Evolutionary conservation across 352 stramenopile genomes (phyloP).

Genomic region (Globisporangium perplexum): DNA sequence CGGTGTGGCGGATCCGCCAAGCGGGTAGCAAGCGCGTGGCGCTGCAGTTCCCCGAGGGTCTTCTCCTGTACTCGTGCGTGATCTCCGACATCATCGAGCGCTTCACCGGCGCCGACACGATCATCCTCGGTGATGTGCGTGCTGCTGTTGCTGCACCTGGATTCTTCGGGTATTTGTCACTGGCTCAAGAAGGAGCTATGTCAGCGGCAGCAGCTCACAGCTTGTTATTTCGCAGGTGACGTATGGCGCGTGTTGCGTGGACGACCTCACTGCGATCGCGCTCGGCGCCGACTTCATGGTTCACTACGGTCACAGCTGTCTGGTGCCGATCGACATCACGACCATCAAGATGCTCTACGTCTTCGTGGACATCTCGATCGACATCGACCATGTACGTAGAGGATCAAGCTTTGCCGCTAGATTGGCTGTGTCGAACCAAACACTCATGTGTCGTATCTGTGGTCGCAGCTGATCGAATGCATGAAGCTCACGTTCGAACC

Average conservation of each 20-base stretch:
- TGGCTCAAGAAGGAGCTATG: background rate
- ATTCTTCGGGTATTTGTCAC: background rate
- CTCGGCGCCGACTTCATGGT: slow-evolving; percentile 97
- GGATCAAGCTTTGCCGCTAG: background rate
- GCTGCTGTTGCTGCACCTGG: background rate
- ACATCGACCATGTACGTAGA: slow-evolving; percentile 89
- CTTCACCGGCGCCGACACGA: slow-evolving; percentile 88
- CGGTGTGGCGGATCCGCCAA: slow-evolving; percentile 93
- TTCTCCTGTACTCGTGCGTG: slow-evolving; percentile 97
- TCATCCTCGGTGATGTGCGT: slow-evolving; percentile 97
- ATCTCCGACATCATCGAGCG: slow-evolving; percentile 98
- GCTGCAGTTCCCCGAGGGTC: slow-evolving; percentile 98
- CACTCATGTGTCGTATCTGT: background rate
- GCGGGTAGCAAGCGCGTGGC: slow-evolving; percentile 89
- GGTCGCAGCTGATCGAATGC: slow-evolving; percentile 88
- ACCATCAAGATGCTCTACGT: slow-evolving; percentile 98
- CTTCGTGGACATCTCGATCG: slow-evolving; percentile 99
- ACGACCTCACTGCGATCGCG: slow-evolving; percentile 95
- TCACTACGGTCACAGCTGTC: slow-evolving; percentile 99
- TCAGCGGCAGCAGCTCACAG: background rate
- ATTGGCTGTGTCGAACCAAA: background rate
- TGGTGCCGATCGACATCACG: slow-evolving; percentile 97
- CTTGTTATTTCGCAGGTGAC: slow-evolving; percentile 60
- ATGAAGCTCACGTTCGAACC: slow-evolving; percentile 88
- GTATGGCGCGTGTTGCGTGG: slow-evolving; percentile 99